A percentile compares a stretch with the other conserved stretches of the same genome.
Conservation (phyloP, 345 rosid genomes). For the Aquilaria sinensis region DNA sequence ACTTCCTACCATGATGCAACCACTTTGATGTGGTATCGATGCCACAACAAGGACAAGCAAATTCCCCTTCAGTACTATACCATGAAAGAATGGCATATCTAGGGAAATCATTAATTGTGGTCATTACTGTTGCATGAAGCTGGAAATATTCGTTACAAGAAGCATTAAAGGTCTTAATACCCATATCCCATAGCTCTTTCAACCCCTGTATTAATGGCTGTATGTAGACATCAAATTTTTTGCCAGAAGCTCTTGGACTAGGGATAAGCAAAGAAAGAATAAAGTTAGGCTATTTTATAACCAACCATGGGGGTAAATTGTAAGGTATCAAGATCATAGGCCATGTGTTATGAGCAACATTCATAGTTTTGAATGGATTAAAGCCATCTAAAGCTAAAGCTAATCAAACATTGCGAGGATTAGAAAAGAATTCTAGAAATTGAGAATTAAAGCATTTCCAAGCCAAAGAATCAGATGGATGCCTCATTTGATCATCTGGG, state of each 20-base stretch:
- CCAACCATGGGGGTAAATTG: not conserved
- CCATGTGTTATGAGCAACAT: not conserved
- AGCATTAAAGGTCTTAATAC: not conserved
- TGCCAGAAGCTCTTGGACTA: not conserved
- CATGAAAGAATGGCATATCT: not conserved
- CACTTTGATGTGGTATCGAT: not conserved
- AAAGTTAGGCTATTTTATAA: not conserved
- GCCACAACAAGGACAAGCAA: not conserved
- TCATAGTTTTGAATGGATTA: not conserved
- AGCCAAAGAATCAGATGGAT: conserved; percentile 5
- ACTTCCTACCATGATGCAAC: not conserved
- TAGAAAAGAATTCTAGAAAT: not conserved
- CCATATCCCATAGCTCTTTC: not conserved
- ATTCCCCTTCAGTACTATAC: not conserved
- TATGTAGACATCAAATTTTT: not conserved
- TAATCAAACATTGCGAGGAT: not conserved
- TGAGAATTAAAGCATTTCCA: conserved; percentile 7
- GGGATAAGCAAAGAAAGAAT: not conserved
- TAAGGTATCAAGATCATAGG: no score
- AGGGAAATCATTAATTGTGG: not conserved
- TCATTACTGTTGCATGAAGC: not conserved
- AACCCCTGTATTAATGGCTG: not conserved
- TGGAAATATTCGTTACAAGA: not conserved
- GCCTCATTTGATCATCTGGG: not conserved
- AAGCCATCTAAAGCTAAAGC: no score